Evolutionary conservation across 495 filamentous ascomycete species (phyloP).

Genomic region (Rostrohypoxylon terebratum): DNA sequence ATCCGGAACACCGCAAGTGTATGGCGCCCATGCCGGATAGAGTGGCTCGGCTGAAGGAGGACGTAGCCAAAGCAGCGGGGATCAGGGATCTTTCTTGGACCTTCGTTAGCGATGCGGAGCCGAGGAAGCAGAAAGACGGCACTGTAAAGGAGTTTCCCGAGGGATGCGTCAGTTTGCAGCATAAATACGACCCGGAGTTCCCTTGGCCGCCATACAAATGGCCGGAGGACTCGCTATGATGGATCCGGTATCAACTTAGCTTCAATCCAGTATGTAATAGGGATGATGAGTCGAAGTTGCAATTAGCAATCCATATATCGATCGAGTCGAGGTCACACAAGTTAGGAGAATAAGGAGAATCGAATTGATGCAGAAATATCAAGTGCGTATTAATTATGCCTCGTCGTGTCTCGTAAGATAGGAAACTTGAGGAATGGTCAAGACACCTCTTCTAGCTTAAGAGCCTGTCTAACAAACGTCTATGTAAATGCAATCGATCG

Average conservation of each 20-base stretch:
- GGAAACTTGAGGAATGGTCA: not conserved
- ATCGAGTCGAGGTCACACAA: not conserved
- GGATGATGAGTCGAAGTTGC: not conserved
- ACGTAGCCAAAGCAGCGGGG: constrained; percentile 18
- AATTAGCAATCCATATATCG: not conserved
- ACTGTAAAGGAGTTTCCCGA: constrained; percentile 36
- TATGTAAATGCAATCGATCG: constrained; percentile 29
- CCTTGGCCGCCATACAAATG: constrained; percentile 39
- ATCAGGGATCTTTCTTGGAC: constrained; percentile 11
- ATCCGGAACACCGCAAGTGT: not conserved
- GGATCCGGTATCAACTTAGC: not conserved
- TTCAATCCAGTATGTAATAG: not conserved
- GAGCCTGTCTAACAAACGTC: constrained; percentile 14
- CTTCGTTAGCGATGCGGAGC: not conserved
- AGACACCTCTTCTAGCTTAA: constrained; percentile 4
- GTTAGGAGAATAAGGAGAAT: not conserved
- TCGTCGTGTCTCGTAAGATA: not conserved
- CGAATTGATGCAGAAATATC: not conserved
- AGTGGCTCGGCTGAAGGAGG: constrained; percentile 30
- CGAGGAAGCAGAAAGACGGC: constrained; percentile 17
- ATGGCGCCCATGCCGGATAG: not conserved
- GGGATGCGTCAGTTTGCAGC: constrained; percentile 20
- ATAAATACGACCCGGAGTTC: constrained; percentile 27
- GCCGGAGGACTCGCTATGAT: constrained; percentile 37
- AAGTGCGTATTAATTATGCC: constrained; percentile 28